Percentiles rank a stretch among this genome's conserved stretches.
phyloP scores from a whole-genome alignment of 331 rosid genomes.

The Saraca asoca region DNA sequence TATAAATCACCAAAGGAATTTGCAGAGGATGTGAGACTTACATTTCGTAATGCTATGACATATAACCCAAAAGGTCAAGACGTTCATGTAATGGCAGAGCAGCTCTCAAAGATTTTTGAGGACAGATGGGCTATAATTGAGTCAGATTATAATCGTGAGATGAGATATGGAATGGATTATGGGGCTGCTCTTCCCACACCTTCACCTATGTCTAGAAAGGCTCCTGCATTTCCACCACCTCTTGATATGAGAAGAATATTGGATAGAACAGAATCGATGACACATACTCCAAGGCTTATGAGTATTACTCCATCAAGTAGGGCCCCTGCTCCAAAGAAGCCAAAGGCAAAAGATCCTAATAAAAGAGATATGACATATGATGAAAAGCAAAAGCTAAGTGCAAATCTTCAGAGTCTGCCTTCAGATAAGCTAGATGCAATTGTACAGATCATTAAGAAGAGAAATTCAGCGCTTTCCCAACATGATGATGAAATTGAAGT shows the following conservation, averaged over 20 bases:
- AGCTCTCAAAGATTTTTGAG: slow-evolving; percentile 66
- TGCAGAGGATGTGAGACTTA: slow-evolving; percentile 98
- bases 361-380: slow-evolving; percentile 95
- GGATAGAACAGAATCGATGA: slow-evolving; percentile 79
- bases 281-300: slow-evolving; percentile 50
- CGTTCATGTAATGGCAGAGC: slow-evolving; percentile 91
- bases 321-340: slow-evolving; percentile 92
- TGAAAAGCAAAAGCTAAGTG: slow-evolving; percentile 87
- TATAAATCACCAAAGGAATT: slow-evolving; percentile 94
- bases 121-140: slow-evolving; percentile 88
- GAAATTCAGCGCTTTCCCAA: slow-evolving; percentile 75
- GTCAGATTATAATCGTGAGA: slow-evolving; percentile 69
- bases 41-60: slow-evolving; percentile 85
- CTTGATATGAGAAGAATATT: slow-evolving; percentile 81
- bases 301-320: slow-evolving; percentile 63
- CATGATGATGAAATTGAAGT: slow-evolving; percentile 94
- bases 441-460: slow-evolving; percentile 81
- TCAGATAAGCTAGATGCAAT: slow-evolving; percentile 79
- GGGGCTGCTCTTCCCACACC: slow-evolving; percentile 52
- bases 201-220: slow-evolving; percentile 60
- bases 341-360: slow-evolving; percentile 83
- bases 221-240: slow-evolving; percentile 57
- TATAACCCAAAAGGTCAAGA: slow-evolving; percentile 93
- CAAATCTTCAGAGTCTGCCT: slow-evolving; percentile 81
- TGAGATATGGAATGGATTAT: slow-evolving; percentile 56